Conservation (phyloP, 2,329 filamentous ascomycete species). For the Ceratocystis colombiana region DNA sequence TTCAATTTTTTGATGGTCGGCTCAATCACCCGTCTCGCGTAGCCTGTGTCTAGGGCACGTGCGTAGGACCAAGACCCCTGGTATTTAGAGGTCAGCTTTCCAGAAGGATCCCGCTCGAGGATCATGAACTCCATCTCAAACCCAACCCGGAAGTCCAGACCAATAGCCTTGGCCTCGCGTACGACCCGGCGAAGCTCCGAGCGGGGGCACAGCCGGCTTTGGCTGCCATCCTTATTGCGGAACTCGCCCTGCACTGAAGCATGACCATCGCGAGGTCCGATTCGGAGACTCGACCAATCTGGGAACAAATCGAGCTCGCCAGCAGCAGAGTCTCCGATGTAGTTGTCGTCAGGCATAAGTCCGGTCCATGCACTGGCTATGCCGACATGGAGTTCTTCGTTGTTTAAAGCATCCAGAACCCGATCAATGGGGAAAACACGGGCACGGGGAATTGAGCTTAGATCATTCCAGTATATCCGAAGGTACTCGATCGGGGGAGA, state of each 20-base stretch:
- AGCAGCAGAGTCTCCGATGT: slow-evolving; percentile 45
- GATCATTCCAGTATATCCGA: slow-evolving; percentile 68
- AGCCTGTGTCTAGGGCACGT: slow-evolving; percentile 19
- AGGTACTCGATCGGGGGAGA: slow-evolving; percentile 42
- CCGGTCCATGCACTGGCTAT: slow-evolving; percentile 56
- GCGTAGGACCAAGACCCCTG: slow-evolving; percentile 41
- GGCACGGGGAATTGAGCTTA: slow-evolving; percentile 57
- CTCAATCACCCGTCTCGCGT: slow-evolving; percentile 49
- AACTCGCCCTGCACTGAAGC: slow-evolving; percentile 60
- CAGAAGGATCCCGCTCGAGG: slow-evolving; percentile 1
- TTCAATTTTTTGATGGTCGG: slow-evolving; percentile 54
- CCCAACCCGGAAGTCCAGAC: slow-evolving; percentile 51
- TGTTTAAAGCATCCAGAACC: slow-evolving; percentile 40
- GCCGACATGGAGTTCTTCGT: slow-evolving; percentile 42
- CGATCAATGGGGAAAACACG: slow-evolving; percentile 57
- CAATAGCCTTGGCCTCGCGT: slow-evolving; percentile 36
- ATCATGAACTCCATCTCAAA: slow-evolving; percentile 60
- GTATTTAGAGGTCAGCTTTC: slow-evolving; percentile 50
- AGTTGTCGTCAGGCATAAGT: slow-evolving; percentile 56
- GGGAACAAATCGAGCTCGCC: slow-evolving; percentile 59
- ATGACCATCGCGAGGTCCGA: slow-evolving; percentile 49
- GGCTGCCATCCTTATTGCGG: slow-evolving; percentile 43
- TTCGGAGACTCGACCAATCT: slow-evolving; percentile 52
- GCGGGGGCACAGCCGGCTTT: slow-evolving; percentile 53
- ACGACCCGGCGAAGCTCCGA: slow-evolving; percentile 49